Conservation (phyloP, 805 yeast genomes). For the Pichia scutulata region DNA sequence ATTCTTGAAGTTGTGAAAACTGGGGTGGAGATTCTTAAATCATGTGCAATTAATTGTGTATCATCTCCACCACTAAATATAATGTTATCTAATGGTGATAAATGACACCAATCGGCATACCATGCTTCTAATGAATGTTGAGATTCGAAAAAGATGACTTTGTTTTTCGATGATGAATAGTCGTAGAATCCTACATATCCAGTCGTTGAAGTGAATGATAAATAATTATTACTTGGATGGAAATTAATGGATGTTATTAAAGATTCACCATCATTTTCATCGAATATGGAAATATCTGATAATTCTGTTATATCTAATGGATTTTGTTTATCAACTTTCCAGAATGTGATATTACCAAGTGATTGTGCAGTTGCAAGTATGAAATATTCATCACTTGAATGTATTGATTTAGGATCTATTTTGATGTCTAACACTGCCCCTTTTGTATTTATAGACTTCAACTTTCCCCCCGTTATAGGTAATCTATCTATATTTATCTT, state of each 20-base stretch:
- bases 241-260: conserved; percentile 62
- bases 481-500: not conserved
- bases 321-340: conserved; percentile 37
- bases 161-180: conserved; percentile 8
- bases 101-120: conserved; percentile 69
- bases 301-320: conserved; percentile 16
- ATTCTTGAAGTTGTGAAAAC: conserved; percentile 40
- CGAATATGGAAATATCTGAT: conserved; percentile 39
- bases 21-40: conserved; percentile 36
- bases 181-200: conserved; percentile 43
- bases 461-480: not conserved
- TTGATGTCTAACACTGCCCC: conserved; percentile 77
- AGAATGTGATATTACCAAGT: conserved; percentile 62
- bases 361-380: conserved; percentile 65
- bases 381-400: conserved; percentile 28
- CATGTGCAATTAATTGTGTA: conserved; percentile 65
- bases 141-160: conserved; percentile 21
- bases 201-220: conserved; percentile 57
- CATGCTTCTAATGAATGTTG: conserved; percentile 77
- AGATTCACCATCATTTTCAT: conserved; percentile 25
- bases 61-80: conserved; percentile 92
- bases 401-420: conserved; percentile 36
- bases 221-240: conserved; percentile 33
- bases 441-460: conserved; percentile 28
- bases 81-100: conserved; percentile 44